Evolutionary conservation across 495 filamentous ascomycete species (phyloP).

Genomic region (Rhypophila decipiens): DNA sequence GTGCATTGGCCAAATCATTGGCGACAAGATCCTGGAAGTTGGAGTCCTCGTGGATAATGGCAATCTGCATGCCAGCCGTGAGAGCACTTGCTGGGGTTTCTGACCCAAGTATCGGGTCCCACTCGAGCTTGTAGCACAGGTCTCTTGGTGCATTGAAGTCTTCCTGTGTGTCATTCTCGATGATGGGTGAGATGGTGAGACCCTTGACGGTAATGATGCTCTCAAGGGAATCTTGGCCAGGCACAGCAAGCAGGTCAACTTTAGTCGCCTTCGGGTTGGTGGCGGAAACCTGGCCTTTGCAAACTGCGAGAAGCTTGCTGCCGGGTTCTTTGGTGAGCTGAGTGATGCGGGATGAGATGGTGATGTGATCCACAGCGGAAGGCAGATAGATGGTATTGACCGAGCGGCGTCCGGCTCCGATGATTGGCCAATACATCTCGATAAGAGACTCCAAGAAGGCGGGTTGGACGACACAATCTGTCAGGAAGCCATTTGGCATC

Average conservation of each 20-base stretch:
- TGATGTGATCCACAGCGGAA: constrained; percentile 31
- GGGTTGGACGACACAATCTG: constrained; percentile 43
- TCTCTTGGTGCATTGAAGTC: constrained; percentile 25
- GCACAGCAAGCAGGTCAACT: constrained; percentile 28
- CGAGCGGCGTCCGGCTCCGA: constrained; percentile 22
- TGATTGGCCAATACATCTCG: constrained; percentile 41
- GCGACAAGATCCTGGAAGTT: constrained; percentile 38
- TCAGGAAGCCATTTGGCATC: constrained; percentile 45
- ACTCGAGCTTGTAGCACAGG: constrained; percentile 47
- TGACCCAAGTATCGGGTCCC: constrained; percentile 40
- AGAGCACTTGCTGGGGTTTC: constrained; percentile 6
- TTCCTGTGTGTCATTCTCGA: constrained; percentile 26
- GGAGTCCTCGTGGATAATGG: constrained; percentile 41
- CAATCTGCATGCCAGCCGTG: constrained; percentile 25
- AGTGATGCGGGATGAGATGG: constrained; percentile 25
- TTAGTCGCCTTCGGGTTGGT: constrained; percentile 28
- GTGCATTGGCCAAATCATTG: constrained; percentile 29
- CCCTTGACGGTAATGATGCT: constrained; percentile 30
- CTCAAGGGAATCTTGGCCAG: constrained; percentile 22
- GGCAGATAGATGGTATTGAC: constrained; percentile 38
- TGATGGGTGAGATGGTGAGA: constrained; percentile 33
- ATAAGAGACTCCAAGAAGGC: constrained; percentile 47
- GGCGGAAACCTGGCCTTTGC: constrained; percentile 22
- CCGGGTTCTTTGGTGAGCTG: constrained; percentile 21
- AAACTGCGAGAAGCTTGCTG: constrained; percentile 27